Base-by-base conservation (phyloP, 495 filamentous ascomycete genomes). In the Xylaria palmicola region DNA sequence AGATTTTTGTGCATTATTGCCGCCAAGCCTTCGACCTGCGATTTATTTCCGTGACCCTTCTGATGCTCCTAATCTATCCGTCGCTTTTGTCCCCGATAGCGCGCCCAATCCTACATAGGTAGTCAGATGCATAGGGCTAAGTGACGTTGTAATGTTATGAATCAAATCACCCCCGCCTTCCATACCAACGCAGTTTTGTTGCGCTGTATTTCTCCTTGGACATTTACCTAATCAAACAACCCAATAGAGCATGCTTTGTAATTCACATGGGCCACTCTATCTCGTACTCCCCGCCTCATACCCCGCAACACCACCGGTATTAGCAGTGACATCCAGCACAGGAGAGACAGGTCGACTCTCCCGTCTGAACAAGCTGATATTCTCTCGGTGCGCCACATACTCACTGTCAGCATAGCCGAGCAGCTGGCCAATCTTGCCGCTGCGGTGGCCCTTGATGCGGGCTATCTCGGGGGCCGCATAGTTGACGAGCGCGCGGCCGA, bases 371-470 rank as follows among this genome's bases (percentile, higher is more conserved):
- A 96, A 88, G 17, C 91, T 90, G 39, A 97, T 88, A 66, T 93
- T 95, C 74, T 95, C 91, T 58, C 92, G 81, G 65, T 92, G 77
- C 7, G 93, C 93, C 43, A 98, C 90, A 79, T 98, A 97, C 74
- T 97, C 92, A 60, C 89, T 92, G 67, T 97, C 93, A 29, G 92
- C 88, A 79, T 96, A 98, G 4, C 94, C 94, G 36, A 98, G 70
- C 29, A 93, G 64, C 0, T 81, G 77, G 43, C 86, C 81, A 59
- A 98, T 96, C 69, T 94, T 88, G 1, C 78, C 83, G 68, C 93
- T 97, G 65, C 87, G 84, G 59, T 88, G 81, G 0, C 94, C 94
- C 74, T 90, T 92, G 63, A 98, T 95, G 51, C 89, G 78, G 52
- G 75, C 74, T 60, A 97, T 91, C 74, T 98, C 93, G 2, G 80